phyloP scores from a whole-genome alignment of 768 basidiomycete species.

The Ramaria sp. region DNA sequence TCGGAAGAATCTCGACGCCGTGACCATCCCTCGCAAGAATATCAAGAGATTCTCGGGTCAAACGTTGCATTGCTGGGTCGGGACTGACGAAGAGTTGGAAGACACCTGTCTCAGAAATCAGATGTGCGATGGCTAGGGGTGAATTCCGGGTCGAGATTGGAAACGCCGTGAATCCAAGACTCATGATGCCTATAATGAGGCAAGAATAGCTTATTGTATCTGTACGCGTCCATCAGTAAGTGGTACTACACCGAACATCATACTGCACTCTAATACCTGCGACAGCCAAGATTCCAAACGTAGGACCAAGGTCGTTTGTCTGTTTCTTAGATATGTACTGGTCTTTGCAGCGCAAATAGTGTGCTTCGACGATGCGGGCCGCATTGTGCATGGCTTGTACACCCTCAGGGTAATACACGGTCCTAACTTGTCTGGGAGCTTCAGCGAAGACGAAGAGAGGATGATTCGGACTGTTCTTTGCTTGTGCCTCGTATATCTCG shows the following conservation, averaged over 20 bases:
- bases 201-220: slow-evolving; percentile 1
- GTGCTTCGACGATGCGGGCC: not conserved
- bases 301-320: not conserved
- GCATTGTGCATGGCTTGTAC: not conserved
- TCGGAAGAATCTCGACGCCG: not conserved
- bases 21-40: not conserved
- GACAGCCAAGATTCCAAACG: slow-evolving; percentile 9
- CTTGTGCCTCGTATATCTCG: not conserved
- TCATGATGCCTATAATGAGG: slow-evolving; percentile 7
- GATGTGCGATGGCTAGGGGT: not conserved
- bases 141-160: not conserved
- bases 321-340: no score
- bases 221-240: slow-evolving; percentile 1
- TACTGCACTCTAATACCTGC: not conserved
- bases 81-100: slow-evolving; percentile 16
- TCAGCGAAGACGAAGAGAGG: not conserved
- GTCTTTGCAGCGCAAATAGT: not conserved
- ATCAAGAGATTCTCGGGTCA: not conserved
- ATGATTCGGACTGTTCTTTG: not conserved
- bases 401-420: not conserved
- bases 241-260: no score
- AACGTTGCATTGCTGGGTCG: slow-evolving; percentile 15
- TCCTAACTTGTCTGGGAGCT: not conserved
- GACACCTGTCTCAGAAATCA: slow-evolving; percentile 10
- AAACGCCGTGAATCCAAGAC: not conserved